Evolutionary conservation across 805 yeast genomes (phyloP).

Genomic region (Candida easanensis): DNA sequence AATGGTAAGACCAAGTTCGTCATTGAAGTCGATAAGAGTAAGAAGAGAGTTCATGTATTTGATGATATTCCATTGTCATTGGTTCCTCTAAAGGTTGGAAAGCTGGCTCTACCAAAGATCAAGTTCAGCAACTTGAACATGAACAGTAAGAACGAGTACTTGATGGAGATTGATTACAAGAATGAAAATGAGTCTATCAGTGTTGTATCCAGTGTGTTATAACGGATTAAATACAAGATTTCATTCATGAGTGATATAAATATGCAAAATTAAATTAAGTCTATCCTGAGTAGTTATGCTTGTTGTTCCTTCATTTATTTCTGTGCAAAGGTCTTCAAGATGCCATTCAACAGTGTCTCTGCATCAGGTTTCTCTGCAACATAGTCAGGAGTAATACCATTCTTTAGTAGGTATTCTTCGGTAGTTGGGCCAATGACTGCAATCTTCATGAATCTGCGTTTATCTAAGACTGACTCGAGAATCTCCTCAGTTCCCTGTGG

Average conservation of each 20-base stretch:
- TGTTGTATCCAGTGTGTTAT: conserved; percentile 57
- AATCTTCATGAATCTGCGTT: conserved; percentile 32
- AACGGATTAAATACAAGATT: too few species aligned
- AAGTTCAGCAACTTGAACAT: conserved; percentile 37
- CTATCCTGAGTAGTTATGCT: too few species aligned
- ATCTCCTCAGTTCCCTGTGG: conserved; percentile 82
- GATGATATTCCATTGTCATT: conserved; percentile 41
- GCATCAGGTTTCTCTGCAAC: conserved; percentile 78
- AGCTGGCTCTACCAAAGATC: conserved; percentile 62
- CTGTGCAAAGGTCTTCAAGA: too few species aligned
- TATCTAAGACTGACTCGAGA: conserved; percentile 33
- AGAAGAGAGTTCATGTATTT: conserved; percentile 9
- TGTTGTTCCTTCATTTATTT: too few species aligned
- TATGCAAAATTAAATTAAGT: too few species aligned
- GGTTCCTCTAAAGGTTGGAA: conserved; percentile 77
- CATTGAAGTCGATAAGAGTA: conserved; percentile 37
- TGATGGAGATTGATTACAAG: conserved; percentile 59
- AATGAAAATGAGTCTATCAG: conserved; percentile 68
- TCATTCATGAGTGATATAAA: too few species aligned
- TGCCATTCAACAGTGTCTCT: conserved; percentile 42
- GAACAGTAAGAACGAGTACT: conserved; percentile 32
- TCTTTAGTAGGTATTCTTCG: conserved; percentile 49
- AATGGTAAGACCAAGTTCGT: conserved; percentile 64
- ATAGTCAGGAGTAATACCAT: conserved; percentile 55
- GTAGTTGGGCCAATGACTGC: conserved; percentile 97